Evolutionary conservation across 2,329 filamentous ascomycete genomes (phyloP).

Genomic region (Fusarium algeriense): DNA sequence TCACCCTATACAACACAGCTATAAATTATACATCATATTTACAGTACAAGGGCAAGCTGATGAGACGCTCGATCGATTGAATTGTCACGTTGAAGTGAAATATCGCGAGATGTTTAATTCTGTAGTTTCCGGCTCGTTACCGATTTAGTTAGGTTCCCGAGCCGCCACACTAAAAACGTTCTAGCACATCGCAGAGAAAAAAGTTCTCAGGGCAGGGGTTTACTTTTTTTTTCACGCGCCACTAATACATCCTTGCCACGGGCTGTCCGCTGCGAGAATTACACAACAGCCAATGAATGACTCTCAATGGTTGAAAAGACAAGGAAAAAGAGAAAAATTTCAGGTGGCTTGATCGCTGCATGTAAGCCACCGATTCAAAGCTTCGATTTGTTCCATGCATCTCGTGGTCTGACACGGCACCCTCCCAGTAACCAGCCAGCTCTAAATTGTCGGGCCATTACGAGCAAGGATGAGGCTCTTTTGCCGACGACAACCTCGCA

Average conservation of each 20-base stretch:
- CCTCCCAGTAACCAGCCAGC: neutral
- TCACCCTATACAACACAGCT: neutral
- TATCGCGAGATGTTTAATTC: slow-evolving; percentile 34
- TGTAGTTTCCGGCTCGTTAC: slow-evolving; percentile 26
- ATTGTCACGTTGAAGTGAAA: slow-evolving; percentile 22
- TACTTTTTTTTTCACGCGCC: neutral
- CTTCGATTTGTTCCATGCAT: slow-evolving; percentile 39
- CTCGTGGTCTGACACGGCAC: slow-evolving; percentile 19
- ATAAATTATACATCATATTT: neutral
- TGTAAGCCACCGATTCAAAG: slow-evolving; percentile 11
- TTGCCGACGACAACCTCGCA: slow-evolving; percentile 30
- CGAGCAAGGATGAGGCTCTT: slow-evolving; percentile 20
- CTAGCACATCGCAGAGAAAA: neutral
- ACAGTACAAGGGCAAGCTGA: neutral
- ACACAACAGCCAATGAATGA: slow-evolving; percentile 6
- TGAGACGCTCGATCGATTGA: neutral
- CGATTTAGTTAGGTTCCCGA: slow-evolving; percentile 15
- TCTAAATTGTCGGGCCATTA: slow-evolving; percentile 17
- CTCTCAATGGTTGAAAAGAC: slow-evolving; percentile 2
- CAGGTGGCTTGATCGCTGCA: slow-evolving; percentile 30
- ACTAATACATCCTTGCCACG: slow-evolving; percentile 28
- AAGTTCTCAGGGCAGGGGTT: slow-evolving; percentile 17
- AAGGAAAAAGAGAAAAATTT: slow-evolving; percentile 20
- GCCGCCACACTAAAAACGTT: slow-evolving; percentile 4
- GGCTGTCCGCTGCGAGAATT: slow-evolving; percentile 28